Evolutionary conservation across 257 asterid genomes (phyloP), one percentile per base, ranked within the genome.

Genomic region (Osmanthus fragrans): DNA sequence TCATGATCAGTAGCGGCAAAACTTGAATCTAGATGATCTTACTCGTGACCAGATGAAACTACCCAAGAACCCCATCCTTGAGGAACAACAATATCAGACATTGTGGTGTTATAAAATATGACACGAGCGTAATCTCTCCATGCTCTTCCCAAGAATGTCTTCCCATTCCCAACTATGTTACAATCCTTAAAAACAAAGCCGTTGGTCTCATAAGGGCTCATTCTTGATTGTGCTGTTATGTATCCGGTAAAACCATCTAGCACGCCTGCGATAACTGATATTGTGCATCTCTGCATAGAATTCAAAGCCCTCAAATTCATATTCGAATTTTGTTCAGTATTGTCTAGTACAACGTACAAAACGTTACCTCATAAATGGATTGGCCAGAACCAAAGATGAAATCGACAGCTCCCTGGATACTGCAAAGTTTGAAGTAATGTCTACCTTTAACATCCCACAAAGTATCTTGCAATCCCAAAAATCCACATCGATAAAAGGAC

Each of bases 371-470:
- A 39, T 91, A 92, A 70, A 91, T 75, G 18, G 98, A 93, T 80
- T 90, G 92, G 2, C 97, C 98, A 0, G 85, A 64, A 33, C 98
- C 98, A 71, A 91, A 93, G 76, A 93, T 91, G 79, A 91, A 93
- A 84, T 93, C 98, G 19, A 89, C 82, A 8, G 92, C 92, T 9
- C 98, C 98, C 15, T 86, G 87, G 45, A 91, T 91, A 5, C 70
- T 81, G 66, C 97, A 91, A 13, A 0, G 36, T 8, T 76, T 76
- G 87, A 91, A 93, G 67, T 88, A 91, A 70, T 93, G 98, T 47
- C 94, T 80, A 1, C 98, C 98, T 42, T 73, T 66, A 74, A 78
- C 93, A 76, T 93, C 97, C 91, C 94, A 91, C 58, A 91, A 72
- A 0, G 98, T 90, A 33, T 93, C 98, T 73, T 93, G 97, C 21